Evolutionary conservation across 2,329 filamentous ascomycete species (phyloP).

Genomic region (Trichophyton simii): DNA sequence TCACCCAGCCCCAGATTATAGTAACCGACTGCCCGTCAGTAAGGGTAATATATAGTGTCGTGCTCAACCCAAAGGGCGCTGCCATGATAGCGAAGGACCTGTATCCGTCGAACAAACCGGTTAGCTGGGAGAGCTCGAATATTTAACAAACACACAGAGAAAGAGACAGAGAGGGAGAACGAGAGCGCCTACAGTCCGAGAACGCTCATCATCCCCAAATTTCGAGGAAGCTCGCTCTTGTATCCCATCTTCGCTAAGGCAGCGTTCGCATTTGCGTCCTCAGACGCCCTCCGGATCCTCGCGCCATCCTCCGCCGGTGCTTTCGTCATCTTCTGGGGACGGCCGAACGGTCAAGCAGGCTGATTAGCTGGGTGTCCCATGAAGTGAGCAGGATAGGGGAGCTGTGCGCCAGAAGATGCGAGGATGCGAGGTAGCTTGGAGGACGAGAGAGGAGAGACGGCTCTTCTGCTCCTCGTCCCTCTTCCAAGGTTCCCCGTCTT

Average conservation of each 20-base stretch:
- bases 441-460: too few relatives aligned
- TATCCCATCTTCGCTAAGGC: constrained; percentile 56
- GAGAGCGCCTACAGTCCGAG: constrained; percentile 43
- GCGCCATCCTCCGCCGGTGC: background rate
- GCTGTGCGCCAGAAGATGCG: too few relatives aligned
- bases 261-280: constrained; percentile 40
- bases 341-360: background rate
- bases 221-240: constrained; percentile 52
- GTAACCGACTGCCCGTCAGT: constrained; percentile 57
- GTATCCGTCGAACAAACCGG: background rate
- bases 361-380: background rate
- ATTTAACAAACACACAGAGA: background rate
- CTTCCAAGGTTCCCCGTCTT: too few relatives aligned
- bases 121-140: background rate
- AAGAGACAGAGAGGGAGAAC: background rate
- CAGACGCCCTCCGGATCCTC: constrained; percentile 4
- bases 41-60: constrained; percentile 56
- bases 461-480: too few relatives aligned
- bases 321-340: background rate
- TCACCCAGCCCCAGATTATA: constrained; percentile 57
- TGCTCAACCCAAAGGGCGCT: constrained; percentile 54
- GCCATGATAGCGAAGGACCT: constrained; percentile 64
- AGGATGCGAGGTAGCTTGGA: too few relatives aligned
- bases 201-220: constrained; percentile 56
- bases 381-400: background rate